Percentiles rank a stretch among this genome's conserved stretches.
Evolutionary conservation across 768 basidiomycete genomes (phyloP).

Genomic region (Serendipita indica): DNA sequence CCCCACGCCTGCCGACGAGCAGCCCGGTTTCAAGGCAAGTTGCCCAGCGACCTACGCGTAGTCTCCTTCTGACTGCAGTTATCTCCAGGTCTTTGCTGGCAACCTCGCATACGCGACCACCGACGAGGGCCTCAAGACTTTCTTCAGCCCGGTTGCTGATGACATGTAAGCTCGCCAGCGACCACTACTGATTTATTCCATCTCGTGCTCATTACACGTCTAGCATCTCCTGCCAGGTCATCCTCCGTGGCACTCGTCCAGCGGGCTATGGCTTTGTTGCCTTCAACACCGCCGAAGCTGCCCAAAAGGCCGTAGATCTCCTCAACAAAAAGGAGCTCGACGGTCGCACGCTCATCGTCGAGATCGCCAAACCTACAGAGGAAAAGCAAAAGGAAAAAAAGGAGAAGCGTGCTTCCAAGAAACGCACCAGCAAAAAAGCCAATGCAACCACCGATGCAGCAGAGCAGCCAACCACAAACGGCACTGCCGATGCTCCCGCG

Average conservation of each 20-base stretch:
- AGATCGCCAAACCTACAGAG: conserved; percentile 83
- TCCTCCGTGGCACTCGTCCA: conserved; percentile 69
- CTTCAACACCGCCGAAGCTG: conserved; percentile 64
- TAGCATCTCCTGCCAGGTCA: conserved; percentile 74
- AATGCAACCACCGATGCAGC: conserved; percentile 71
- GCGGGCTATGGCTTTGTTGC: conserved; percentile 92
- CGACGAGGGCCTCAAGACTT: conserved; percentile 87
- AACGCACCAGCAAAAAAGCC: conserved; percentile 48
- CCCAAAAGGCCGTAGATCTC: conserved; percentile 68
- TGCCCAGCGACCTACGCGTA: conserved; percentile 7
- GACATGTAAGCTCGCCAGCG: conserved; percentile 65
- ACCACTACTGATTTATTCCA: conserved; percentile 15
- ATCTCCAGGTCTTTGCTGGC: conserved; percentile 71
- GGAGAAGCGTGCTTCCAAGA: conserved; percentile 62
- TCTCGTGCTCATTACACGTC: conserved; percentile 12
- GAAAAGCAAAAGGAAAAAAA: conserved; percentile 74
- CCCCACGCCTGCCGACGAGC: conserved; percentile 6
- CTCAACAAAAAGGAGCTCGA: conserved; percentile 85
- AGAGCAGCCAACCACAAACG: conserved; percentile 78
- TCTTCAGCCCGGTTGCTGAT: conserved; percentile 76
- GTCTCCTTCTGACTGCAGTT: conserved; percentile 15
- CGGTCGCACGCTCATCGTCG: conserved; percentile 75
- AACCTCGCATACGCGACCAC: conserved; percentile 91
- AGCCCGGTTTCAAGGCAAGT: conserved; percentile 6
- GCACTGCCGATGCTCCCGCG: conserved; percentile 36